Percentiles rank a stretch among this genome's conserved stretches.
These are phyloP conservation scores for Fusarium sp. DNA, from an alignment of 2,329 filamentous ascomycete species.

Conservation along the genomic window DNA sequence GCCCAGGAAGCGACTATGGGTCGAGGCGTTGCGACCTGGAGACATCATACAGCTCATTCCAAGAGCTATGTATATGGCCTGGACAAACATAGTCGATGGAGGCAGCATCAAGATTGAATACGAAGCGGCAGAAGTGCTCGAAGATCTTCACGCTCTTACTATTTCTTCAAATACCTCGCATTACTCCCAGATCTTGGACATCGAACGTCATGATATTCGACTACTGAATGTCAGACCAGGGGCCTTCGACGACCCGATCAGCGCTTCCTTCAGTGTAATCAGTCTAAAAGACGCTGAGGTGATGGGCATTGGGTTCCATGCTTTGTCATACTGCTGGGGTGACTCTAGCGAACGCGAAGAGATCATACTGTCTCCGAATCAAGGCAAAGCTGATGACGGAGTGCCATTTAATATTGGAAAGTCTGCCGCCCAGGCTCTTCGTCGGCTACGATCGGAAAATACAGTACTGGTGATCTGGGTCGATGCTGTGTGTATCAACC, in stretches of 20 bases:
- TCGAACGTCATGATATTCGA: conserved; percentile 15
- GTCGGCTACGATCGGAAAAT: background rate
- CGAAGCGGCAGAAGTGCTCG: background rate
- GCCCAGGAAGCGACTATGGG: conserved; percentile 16
- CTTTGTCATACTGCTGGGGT: conserved; percentile 37
- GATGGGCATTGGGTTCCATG: background rate
- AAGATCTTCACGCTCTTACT: background rate
- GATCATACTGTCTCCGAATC: background rate
- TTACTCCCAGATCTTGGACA: background rate
- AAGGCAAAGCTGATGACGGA: fast-evolving
- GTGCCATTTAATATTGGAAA: conserved; percentile 21
- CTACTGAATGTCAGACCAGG: conserved; percentile 24
- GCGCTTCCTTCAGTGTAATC: background rate
- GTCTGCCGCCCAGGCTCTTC: conserved; percentile 18
- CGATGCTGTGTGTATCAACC: conserved; percentile 43
- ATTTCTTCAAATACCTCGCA: background rate
- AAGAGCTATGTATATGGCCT: conserved; percentile 31
- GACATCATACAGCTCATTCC: conserved; percentile 34
- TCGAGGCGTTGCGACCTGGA: conserved; percentile 19
- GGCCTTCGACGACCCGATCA: conserved; percentile 16
- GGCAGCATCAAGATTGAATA: conserved; percentile 32
- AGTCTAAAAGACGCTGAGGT: background rate
- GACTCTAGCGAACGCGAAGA: conserved; percentile 11
- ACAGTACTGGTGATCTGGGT: conserved; percentile 26
- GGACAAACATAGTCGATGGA: conserved; percentile 35